Percentiles rank a stretch among this genome's conserved stretches.
Conservation (phyloP, 306 rosid species). For the Acacia melanoxylon region DNA sequence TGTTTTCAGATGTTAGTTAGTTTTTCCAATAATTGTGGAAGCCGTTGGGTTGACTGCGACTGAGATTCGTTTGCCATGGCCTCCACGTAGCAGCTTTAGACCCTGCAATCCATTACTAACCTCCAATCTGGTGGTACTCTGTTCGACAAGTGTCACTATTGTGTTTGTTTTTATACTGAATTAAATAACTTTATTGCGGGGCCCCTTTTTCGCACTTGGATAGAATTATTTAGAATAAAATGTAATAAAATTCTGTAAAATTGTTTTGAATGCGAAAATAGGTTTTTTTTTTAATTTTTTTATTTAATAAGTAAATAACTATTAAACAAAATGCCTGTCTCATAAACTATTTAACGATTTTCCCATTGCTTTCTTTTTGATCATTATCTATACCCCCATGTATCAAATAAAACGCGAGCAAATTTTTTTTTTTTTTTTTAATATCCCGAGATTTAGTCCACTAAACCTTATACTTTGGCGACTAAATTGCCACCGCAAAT, state of each 20-base stretch:
- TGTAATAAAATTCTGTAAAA: background rate
- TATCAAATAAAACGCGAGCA: no score
- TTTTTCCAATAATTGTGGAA: constrained; percentile 34
- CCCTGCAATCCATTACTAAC: background rate
- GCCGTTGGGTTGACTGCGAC: constrained; percentile 35
- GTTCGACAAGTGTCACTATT: constrained; percentile 38
- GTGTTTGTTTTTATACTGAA: background rate
- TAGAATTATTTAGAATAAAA: background rate
- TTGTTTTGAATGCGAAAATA: no score
- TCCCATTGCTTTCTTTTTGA: no score
- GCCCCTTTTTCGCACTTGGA: background rate
- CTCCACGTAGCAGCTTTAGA: constrained; percentile 26
- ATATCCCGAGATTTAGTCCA: no score
- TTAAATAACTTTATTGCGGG: background rate
- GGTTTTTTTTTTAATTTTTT: no score
- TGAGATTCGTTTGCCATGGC: constrained; percentile 28
- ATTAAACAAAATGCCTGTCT: no score
- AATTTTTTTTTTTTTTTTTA: no score
- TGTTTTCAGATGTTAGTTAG: constrained; percentile 6
- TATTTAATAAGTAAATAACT: no score
- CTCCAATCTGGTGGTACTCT: constrained; percentile 11
- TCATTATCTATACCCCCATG: no score
- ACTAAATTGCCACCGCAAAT: no score
- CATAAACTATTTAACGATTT: no score
- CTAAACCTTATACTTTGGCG: no score